Evolutionary conservation across 176 grass and related monocot genomes (phyloP), one percentile per base, ranked within the genome.

Genomic region (Triticum monococcum): DNA sequence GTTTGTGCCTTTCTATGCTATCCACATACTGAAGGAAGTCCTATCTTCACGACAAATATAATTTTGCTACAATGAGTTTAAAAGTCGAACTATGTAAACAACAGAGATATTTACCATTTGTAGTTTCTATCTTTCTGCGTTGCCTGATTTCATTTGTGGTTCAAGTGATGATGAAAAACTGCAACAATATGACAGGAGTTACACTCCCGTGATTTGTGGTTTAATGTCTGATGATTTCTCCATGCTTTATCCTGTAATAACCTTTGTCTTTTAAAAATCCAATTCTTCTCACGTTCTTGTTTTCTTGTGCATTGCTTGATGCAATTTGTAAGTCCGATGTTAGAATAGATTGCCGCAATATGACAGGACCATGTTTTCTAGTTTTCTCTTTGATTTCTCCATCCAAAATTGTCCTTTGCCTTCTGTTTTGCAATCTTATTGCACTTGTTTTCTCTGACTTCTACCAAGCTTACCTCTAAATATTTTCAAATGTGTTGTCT

Each of bases 131-230:
- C 1, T 38, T 54, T 11, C 22, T 64, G 12, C 1, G 3, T 41
- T 72, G 10, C 16, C 2, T 63, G 24, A 16, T 54, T 10, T 3
- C 12, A 4, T 31, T 24, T n/a, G 2, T 23, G 3, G 14, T 37
- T 83, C 65, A 90, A 72, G 30, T 83, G 88, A 90, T 25, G 88
- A 86, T 30, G 3, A 30, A 25, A 30, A 73, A 90, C 88, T 86
- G 89, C 84, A 90, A 90, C 89, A 90, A 87, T 83, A 90, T 87
- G 89, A 90, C 70, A n/a, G 32, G 65, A 64, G 71, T 45, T 25
- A 4, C 9, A 3, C 50, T 83, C 72, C 64, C 8, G 0, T 79
- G 89, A 90, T 90, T 90, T 2, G 32, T 17, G 74, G 24, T 73
- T 87, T 90, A 8, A 79, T 79, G 89, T 90, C 84, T 83, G 89